Evolutionary conservation across 441 rosid species (phyloP).

Genomic region (Syzygium malaccense): DNA sequence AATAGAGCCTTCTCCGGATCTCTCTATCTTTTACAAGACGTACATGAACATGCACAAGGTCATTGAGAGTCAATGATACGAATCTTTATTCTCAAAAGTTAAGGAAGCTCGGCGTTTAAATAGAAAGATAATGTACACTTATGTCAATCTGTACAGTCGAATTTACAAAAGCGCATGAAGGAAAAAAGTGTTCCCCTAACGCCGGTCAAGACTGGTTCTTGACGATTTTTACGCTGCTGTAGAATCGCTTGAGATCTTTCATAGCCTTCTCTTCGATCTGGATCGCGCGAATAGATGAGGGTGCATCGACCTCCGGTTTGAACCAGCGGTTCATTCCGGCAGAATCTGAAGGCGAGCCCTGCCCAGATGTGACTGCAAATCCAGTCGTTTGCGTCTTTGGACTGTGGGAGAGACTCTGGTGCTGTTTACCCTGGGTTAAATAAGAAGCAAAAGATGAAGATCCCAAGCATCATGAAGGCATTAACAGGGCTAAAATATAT

Average conservation of each 20-base stretch:
- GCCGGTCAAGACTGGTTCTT: slow-evolving; percentile 44
- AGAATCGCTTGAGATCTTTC: slow-evolving; percentile 87
- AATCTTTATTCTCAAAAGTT: background rate
- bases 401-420: slow-evolving; percentile 46
- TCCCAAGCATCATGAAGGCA: background rate
- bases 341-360: slow-evolving; percentile 83
- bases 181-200: background rate
- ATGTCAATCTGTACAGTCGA: slow-evolving; percentile 30
- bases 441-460: background rate
- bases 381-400: slow-evolving; percentile 77
- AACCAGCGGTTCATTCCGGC: slow-evolving; percentile 93
- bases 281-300: slow-evolving; percentile 82
- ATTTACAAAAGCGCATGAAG: slow-evolving; percentile 14
- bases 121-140: slow-evolving; percentile 14
- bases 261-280: slow-evolving; percentile 98
- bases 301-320: slow-evolving; percentile 68
- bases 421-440: slow-evolving; percentile 49
- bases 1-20: background rate
- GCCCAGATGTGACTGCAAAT: slow-evolving; percentile 51
- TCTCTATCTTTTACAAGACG: background rate
- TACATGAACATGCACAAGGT: background rate
- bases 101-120: background rate
- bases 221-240: slow-evolving; percentile 82
- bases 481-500: background rate
- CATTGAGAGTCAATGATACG: background rate